These are phyloP conservation scores for Selaginella tamariscina DNA, from an alignment of 75 land plant species.

Conservation along the genomic window DNA sequence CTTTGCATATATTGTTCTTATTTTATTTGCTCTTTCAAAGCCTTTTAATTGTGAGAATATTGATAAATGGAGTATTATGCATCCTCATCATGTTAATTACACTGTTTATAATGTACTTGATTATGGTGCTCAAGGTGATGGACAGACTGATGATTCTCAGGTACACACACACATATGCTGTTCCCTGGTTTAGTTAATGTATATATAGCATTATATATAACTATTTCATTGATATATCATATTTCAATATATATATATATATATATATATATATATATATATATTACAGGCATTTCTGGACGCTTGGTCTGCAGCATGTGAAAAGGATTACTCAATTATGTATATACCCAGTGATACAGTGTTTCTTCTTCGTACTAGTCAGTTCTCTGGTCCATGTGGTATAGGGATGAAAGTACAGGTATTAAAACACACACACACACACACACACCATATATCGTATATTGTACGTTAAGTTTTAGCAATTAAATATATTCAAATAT, in stretches of 20 bases:
- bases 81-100: background rate
- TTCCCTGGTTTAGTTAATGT: too few relatives aligned
- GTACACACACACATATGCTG: too few relatives aligned
- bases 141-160: background rate
- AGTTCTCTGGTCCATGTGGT: constrained; percentile 16
- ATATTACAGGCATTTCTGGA: constrained; percentile 20
- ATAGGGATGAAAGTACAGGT: constrained; percentile 16
- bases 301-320: constrained; percentile 20
- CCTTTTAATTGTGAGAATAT: background rate
- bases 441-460: too few relatives aligned
- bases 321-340: constrained; percentile 1
- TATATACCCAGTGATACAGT: constrained; percentile 11
- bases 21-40: background rate
- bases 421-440: too few relatives aligned
- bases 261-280: too few relatives aligned
- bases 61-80: background rate
- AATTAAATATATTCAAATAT: background rate
- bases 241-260: too few relatives aligned
- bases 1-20: too few relatives aligned
- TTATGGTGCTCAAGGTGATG: background rate
- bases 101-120: background rate
- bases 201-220: too few relatives aligned
- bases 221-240: too few relatives aligned
- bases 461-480: background rate
- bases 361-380: constrained; percentile 2